A percentile compares a stretch with the other conserved stretches of the same genome.
These are phyloP conservation scores for Metschnikowia gelsemii DNA, from an alignment of 805 yeast species.

Conservation along the genomic window DNA sequence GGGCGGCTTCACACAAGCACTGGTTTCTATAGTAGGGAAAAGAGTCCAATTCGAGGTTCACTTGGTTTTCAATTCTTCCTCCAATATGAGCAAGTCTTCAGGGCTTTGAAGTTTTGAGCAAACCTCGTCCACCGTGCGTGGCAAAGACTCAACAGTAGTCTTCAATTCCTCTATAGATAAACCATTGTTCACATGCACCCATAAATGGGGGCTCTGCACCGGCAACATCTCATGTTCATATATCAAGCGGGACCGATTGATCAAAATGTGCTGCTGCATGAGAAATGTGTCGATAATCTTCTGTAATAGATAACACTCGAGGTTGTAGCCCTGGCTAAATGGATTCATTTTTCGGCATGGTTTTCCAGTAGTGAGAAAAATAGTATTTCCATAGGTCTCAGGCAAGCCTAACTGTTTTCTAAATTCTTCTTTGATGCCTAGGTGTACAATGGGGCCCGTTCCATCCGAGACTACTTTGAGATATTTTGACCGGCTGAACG, in stretches of 20 bases:
- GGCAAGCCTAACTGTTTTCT: constrained; percentile 50
- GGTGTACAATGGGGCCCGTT: constrained; percentile 67
- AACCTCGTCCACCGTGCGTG: constrained; percentile 22
- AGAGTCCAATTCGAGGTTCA: constrained; percentile 9
- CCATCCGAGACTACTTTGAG: constrained; percentile 55
- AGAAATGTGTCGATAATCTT: constrained; percentile 59
- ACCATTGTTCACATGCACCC: constrained; percentile 33
- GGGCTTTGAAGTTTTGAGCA: constrained; percentile 25
- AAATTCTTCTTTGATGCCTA: constrained; percentile 51
- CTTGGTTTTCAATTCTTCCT: constrained; percentile 21
- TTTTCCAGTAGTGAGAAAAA: constrained; percentile 44
- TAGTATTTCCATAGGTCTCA: constrained; percentile 48
- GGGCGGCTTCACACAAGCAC: background rate
- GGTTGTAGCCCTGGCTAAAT: constrained; percentile 45
- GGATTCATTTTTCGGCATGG: constrained; percentile 41
- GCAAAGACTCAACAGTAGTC: constrained; percentile 25
- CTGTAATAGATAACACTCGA: constrained; percentile 65
- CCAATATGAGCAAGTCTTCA: constrained; percentile 28
- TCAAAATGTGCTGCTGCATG: constrained; percentile 51
- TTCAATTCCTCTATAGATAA: constrained; percentile 29
- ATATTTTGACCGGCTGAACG: constrained; percentile 34
- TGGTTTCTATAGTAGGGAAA: constrained; percentile 1
- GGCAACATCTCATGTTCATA: constrained; percentile 54
- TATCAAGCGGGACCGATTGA: constrained; percentile 62
- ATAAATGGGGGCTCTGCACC: constrained; percentile 38